Percentiles rank a stretch among this genome's conserved stretches.
Conservation (phyloP, 2,329 filamentous ascomycete genomes). For the Beauveria medogensis region DNA sequence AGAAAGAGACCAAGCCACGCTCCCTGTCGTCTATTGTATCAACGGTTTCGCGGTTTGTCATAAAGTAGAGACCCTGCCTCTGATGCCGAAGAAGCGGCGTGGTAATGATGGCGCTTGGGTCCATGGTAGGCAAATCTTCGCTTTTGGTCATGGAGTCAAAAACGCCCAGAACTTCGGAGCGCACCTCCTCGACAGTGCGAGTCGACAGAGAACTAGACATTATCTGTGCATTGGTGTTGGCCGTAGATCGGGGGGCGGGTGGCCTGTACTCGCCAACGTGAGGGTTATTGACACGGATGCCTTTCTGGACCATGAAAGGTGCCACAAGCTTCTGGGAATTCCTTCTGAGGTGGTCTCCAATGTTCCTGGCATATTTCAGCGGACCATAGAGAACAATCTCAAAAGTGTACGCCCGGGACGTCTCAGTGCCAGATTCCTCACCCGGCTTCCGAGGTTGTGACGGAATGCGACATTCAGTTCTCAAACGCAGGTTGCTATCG, state of each 20-base stretch:
- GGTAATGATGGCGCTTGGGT: conserved; percentile 52
- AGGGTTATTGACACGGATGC: conserved; percentile 69
- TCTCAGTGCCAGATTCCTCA: conserved; percentile 57
- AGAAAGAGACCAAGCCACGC: conserved; percentile 63
- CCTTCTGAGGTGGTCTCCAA: conserved; percentile 59
- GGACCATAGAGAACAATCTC: conserved; percentile 76
- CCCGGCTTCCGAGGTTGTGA: conserved; percentile 52
- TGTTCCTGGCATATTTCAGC: conserved; percentile 50
- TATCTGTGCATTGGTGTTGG: conserved; percentile 19
- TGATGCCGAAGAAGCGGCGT: conserved; percentile 75
- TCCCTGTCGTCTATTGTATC: conserved; percentile 50
- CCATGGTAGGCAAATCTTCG: conserved; percentile 67
- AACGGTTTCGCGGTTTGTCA: conserved; percentile 68
- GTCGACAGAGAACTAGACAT: conserved; percentile 20
- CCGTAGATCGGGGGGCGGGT: conserved; percentile 24
- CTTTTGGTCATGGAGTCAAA: conserved; percentile 76
- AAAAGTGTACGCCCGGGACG: conserved; percentile 54
- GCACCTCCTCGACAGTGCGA: conserved; percentile 78
- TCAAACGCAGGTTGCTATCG: conserved; percentile 57
- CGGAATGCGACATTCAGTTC: conserved; percentile 64
- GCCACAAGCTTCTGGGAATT: conserved; percentile 59
- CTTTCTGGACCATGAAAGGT: conserved; percentile 58
- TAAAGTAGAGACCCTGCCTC: conserved; percentile 82
- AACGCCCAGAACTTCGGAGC: conserved; percentile 73
- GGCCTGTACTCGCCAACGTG: conserved; percentile 49